Conservation (phyloP, 108 stramenopile species). For the Pelagomonas calceolata region DNA sequence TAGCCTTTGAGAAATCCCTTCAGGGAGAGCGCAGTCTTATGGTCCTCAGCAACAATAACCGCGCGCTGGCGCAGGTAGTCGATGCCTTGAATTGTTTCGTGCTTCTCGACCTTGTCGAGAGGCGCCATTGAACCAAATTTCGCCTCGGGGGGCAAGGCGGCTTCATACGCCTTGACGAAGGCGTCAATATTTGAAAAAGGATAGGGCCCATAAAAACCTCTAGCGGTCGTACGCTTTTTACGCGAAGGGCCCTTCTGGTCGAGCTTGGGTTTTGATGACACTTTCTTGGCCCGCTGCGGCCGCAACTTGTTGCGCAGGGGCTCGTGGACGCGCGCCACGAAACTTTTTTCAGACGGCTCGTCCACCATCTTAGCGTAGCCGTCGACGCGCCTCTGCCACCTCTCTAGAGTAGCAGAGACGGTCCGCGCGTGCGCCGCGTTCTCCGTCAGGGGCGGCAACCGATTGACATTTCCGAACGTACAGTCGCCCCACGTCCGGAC, state of each 20-base stretch:
- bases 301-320: no score
- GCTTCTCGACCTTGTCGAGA: neutral
- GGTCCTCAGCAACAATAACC: neutral
- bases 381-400: neutral
- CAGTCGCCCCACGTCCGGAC: no score
- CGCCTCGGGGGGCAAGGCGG: neutral
- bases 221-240: no score
- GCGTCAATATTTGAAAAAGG: neutral
- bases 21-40: neutral
- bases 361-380: neutral
- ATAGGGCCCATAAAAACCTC: neutral
- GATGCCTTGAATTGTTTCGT: neutral
- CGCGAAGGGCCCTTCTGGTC: no score
- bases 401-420: neutral
- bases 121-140: neutral
- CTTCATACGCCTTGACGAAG: neutral
- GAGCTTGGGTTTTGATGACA: no score
- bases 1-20: neutral
- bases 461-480: no score
- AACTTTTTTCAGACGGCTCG: no score
- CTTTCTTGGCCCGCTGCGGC: no score
- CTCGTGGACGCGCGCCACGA: no score
- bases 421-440: neutral
- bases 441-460: neutral
- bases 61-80: neutral